Conservation (phyloP, 306 rosid species). For the Gastrolobium villosum region DNA sequence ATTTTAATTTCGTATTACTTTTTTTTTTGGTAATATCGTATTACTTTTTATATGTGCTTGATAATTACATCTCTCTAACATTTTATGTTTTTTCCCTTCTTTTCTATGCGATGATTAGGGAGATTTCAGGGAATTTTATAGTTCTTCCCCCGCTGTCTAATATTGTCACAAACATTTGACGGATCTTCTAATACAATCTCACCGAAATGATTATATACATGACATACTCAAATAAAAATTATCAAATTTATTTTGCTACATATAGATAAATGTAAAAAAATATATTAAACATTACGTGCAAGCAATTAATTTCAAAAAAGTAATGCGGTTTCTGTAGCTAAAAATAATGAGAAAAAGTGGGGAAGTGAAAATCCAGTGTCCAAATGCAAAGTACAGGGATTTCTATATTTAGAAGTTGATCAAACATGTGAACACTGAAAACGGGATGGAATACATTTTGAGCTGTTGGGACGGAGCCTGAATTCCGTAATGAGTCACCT, state of each 20-base stretch:
- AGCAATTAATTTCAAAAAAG: not conserved
- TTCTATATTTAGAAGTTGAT: not conserved
- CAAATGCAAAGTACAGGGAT: not conserved
- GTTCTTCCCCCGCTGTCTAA: not conserved
- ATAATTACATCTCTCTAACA: no score
- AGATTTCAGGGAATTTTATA: not conserved
- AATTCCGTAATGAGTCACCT: conserved; percentile 56
- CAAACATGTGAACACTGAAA: conserved; percentile 33
- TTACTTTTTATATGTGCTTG: no score
- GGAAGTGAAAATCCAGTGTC: not conserved
- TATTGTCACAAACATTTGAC: not conserved
- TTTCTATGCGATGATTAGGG: not conserved
- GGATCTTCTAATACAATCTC: not conserved
- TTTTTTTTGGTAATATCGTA: no score
- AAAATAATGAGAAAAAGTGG: not conserved
- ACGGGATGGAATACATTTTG: conserved; percentile 49
- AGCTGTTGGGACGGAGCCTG: conserved; percentile 56
- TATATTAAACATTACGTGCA: not conserved
- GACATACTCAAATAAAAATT: not conserved
- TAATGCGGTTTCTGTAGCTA: not conserved
- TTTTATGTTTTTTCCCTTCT: no score
- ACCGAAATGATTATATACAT: not conserved
- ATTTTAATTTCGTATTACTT: no score
- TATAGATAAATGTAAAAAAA: not conserved
- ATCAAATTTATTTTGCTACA: not conserved